phyloP scores from a whole-genome alignment of 169 alveolate genomes.

The Plasmodium gonderi region DNA sequence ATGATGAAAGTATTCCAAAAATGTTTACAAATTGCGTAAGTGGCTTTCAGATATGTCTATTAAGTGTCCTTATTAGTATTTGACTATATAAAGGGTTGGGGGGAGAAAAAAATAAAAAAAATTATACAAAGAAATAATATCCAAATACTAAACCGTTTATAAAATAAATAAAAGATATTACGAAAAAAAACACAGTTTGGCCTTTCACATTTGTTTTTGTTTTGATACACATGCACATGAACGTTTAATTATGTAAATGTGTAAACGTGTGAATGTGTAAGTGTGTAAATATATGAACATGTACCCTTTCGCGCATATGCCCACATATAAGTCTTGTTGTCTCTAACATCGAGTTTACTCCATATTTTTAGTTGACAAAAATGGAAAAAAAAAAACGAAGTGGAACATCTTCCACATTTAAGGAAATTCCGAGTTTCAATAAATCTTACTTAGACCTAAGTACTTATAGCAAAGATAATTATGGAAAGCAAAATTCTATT shows the following conservation, averaged over 20 bases:
- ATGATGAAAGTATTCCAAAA: not conserved
- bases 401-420: slow-evolving; percentile 30
- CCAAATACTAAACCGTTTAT: not conserved
- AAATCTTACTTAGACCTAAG: slow-evolving; percentile 66
- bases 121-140: not conserved
- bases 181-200: not conserved
- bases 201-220: slow-evolving; percentile 12
- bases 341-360: not conserved
- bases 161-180: not conserved
- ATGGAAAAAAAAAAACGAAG: slow-evolving; percentile 63
- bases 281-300: not conserved
- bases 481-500: slow-evolving; percentile 45
- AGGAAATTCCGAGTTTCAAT: slow-evolving; percentile 18
- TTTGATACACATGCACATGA: not conserved
- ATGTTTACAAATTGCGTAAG: not conserved
- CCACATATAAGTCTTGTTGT: not conserved
- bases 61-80: not conserved
- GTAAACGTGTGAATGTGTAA: not conserved
- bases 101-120: slow-evolving; percentile 6
- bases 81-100: no score
- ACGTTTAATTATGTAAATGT: not conserved
- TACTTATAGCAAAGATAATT: slow-evolving; percentile 37
- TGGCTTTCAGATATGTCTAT: not conserved
- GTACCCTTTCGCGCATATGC: not conserved
- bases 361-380: not conserved